Evolutionary conservation across 1,284 basidiomycete species (phyloP).

Genomic region (Cryptococcus sp.): DNA sequence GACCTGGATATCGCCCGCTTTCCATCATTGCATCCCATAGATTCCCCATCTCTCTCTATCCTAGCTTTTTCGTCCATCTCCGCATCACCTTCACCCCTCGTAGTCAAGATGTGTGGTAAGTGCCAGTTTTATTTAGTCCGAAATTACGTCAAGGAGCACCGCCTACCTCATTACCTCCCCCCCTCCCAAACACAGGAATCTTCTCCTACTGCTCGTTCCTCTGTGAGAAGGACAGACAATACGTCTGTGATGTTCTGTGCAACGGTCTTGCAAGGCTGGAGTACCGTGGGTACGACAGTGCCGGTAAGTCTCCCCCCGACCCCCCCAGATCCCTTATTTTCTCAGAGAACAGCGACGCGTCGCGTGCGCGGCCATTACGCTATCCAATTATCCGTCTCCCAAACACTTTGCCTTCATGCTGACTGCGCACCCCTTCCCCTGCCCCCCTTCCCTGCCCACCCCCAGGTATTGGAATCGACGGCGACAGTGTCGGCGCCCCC

Average conservation of each 20-base stretch:
- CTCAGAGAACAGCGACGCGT: neutral
- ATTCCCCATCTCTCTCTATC: neutral
- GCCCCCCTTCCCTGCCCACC: too few relatives aligned
- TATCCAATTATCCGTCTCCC: neutral
- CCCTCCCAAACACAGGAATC: conserved; percentile 60
- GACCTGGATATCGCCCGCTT: neutral
- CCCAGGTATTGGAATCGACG: conserved; percentile 87
- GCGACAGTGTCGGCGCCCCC: conserved; percentile 67
- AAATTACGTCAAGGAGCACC: neutral
- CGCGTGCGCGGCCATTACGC: neutral
- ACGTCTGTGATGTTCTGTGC: conserved; percentile 86
- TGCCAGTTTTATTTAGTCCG: neutral
- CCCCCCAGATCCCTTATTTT: neutral
- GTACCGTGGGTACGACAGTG: conserved; percentile 98
- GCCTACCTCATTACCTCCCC: neutral
- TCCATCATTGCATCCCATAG: neutral
- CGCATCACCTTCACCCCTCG: neutral
- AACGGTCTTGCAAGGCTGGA: conserved; percentile 93
- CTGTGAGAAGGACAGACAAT: conserved; percentile 90
- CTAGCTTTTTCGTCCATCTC: neutral
- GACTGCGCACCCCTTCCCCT: neutral
- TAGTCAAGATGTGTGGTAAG: conserved; percentile 17
- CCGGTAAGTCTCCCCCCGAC: conserved; percentile 52
- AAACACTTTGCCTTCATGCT: neutral
- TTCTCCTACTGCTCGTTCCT: conserved; percentile 92